Evolutionary conservation across 2,329 filamentous ascomycete species (phyloP), one percentile per base, ranked within the genome.

Genomic region (Didymella pinodella): DNA sequence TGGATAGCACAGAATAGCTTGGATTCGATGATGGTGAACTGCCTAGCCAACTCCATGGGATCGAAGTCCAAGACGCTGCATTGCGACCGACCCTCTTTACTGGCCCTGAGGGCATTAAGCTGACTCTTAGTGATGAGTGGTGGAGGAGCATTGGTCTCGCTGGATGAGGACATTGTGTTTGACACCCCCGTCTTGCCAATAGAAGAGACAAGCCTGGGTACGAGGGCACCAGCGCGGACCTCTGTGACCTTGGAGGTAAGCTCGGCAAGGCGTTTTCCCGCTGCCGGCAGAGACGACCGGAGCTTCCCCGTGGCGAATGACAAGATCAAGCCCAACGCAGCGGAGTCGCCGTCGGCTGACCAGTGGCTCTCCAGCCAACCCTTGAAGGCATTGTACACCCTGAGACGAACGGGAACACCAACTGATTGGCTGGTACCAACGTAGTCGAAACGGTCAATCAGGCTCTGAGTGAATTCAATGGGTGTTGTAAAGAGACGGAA

Each of bases 321-420:
- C 32, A 90, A 83, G 63, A 99, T 96, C 48, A 90, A 81, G 0
- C 85, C 82, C 8, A 99, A 82, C 1, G 93, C 92, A 12, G 87
- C 84, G 52, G 86, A 86, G 74, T 99, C 95, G 11, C 88, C 88
- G 59, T 92, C 87, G 63, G 92, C 87, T 47, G 90, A 88, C 94
- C 95, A 99, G 77, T 99, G 93, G 7, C 91, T 95, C 79, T 98
- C 95, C 20, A 99, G 82, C 95, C 95, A 99, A 41, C 91, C 91
- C 78, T 99, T 99, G 83, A 99, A 92, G 56, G 93, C 89, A 74
- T 99, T 98, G 81, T 96, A 98, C 1, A 98, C 92, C 50, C 95
- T 88, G 47, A 99, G 82, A 49, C 93, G 88, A 22, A 98, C 94
- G 0, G 94, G 92, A 2, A 84, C 86, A 22, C 93, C 88, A 63